These are phyloP conservation scores for Cercospora sp. DNA, from an alignment of 2,329 filamentous ascomycete species.

Conservation along the genomic window DNA sequence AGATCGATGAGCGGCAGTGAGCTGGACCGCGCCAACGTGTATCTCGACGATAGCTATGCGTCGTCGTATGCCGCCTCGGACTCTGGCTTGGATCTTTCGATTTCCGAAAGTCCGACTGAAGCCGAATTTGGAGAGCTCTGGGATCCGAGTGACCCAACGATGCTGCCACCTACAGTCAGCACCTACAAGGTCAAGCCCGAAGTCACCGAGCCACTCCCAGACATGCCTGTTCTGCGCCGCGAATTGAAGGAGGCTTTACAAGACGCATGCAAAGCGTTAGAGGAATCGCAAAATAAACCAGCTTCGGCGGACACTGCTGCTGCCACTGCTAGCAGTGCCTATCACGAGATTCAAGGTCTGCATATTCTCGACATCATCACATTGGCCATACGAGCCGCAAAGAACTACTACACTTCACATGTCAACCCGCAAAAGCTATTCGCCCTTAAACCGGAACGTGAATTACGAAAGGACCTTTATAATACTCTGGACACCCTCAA, in stretches of 20 bases:
- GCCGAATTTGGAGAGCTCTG: constrained; percentile 50
- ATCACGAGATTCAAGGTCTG: constrained; percentile 86
- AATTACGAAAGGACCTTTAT: constrained; percentile 80
- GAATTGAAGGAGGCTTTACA: constrained; percentile 67
- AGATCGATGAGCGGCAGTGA: constrained; percentile 22
- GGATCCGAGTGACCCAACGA: constrained; percentile 65
- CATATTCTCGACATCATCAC: constrained; percentile 91
- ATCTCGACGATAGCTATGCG: constrained; percentile 29
- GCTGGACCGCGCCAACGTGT: constrained; percentile 29
- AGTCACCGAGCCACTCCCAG: constrained; percentile 78
- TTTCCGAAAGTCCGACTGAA: constrained; percentile 57
- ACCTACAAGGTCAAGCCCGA: constrained; percentile 88
- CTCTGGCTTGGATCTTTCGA: constrained; percentile 36
- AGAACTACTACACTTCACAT: constrained; percentile 94
- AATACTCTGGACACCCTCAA: constrained; percentile 88
- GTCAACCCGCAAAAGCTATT: constrained; percentile 82
- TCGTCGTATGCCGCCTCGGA: constrained; percentile 36
- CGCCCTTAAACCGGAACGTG: constrained; percentile 81
- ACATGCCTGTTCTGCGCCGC: constrained; percentile 73
- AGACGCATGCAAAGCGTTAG: constrained; percentile 67
- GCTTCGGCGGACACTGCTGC: constrained; percentile 24
- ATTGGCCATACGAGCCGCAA: constrained; percentile 90
- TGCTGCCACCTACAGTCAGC: constrained; percentile 95
- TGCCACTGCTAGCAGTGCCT: constrained; percentile 57
- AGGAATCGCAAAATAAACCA: constrained; percentile 51